These are phyloP conservation scores for Schrenkiella parvula DNA, from an alignment of 345 rosid species.

Conservation along the genomic window DNA sequence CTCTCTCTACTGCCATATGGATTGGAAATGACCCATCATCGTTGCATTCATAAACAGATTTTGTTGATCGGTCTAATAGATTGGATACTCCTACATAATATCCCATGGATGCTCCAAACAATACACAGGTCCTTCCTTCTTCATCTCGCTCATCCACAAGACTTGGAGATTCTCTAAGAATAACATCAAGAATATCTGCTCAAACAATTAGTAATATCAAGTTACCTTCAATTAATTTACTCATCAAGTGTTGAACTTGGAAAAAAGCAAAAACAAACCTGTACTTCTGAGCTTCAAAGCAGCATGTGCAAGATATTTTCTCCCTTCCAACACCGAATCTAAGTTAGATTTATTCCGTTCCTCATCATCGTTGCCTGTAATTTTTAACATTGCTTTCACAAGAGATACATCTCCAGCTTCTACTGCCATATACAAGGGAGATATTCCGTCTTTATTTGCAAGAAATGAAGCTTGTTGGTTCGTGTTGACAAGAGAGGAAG, in stretches of 20 bases:
- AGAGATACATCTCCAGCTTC: neutral
- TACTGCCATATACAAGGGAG: constrained; percentile 21
- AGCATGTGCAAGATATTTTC: neutral
- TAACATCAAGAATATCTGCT: neutral
- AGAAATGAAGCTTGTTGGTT: neutral
- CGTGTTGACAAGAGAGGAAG: neutral
- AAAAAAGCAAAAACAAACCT: neutral
- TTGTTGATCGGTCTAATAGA: neutral
- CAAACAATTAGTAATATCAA: too few relatives aligned
- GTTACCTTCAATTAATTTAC: too few relatives aligned
- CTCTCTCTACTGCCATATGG: neutral
- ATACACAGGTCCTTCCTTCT: constrained; percentile 20
- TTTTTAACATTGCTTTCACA: neutral
- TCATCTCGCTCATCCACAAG: neutral
- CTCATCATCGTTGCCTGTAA: too few relatives aligned
- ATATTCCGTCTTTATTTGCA: neutral
- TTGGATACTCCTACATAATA: neutral
- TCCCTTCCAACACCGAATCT: neutral
- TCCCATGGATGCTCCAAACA: neutral
- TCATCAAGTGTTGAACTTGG: neutral
- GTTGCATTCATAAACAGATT: neutral
- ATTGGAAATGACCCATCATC: constrained; percentile 16
- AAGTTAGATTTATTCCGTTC: neutral
- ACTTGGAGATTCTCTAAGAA: neutral
- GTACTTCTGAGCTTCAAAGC: neutral